Conservation (phyloP, 2,329 filamentous ascomycete species). For the Pseudopyrenochaeta lycopersici region DNA sequence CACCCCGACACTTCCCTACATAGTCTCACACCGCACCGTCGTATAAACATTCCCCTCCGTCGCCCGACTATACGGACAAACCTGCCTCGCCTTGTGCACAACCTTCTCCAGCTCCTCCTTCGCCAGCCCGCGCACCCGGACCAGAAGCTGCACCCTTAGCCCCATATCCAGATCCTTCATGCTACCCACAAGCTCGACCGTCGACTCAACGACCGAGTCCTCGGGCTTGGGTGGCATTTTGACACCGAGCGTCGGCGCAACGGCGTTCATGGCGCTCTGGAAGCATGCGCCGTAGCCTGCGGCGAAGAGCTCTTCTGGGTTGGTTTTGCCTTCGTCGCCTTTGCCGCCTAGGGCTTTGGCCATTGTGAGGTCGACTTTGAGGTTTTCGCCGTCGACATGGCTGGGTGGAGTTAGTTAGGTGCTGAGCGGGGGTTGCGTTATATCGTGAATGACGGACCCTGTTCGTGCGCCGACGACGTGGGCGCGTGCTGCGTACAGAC, state of each 20-base stretch:
- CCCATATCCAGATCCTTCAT: slow-evolving; percentile 58
- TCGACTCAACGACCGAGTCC: slow-evolving; percentile 52
- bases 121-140: slow-evolving; percentile 45
- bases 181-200: slow-evolving; percentile 56
- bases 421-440: background rate
- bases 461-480: slow-evolving; percentile 52
- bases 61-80: slow-evolving; percentile 47
- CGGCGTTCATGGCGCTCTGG: slow-evolving; percentile 58
- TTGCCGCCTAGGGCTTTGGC: slow-evolving; percentile 56
- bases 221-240: slow-evolving; percentile 52
- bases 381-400: slow-evolving; percentile 46
- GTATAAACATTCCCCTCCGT: slow-evolving; percentile 46
- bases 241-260: slow-evolving; percentile 52
- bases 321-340: slow-evolving; percentile 54
- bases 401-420: slow-evolving; percentile 11
- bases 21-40: slow-evolving; percentile 27
- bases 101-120: slow-evolving; percentile 47
- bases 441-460: slow-evolving; percentile 19
- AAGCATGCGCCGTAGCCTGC: slow-evolving; percentile 60
- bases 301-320: slow-evolving; percentile 57
- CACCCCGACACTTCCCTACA: slow-evolving; percentile 13
- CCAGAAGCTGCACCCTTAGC: slow-evolving; percentile 55
- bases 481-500: slow-evolving; percentile 51
- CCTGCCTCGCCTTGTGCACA: slow-evolving; percentile 44
- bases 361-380: slow-evolving; percentile 54